Evolutionary conservation across 306 rosid genomes (phyloP).

Genomic region (Hippophae gyantsensis): DNA sequence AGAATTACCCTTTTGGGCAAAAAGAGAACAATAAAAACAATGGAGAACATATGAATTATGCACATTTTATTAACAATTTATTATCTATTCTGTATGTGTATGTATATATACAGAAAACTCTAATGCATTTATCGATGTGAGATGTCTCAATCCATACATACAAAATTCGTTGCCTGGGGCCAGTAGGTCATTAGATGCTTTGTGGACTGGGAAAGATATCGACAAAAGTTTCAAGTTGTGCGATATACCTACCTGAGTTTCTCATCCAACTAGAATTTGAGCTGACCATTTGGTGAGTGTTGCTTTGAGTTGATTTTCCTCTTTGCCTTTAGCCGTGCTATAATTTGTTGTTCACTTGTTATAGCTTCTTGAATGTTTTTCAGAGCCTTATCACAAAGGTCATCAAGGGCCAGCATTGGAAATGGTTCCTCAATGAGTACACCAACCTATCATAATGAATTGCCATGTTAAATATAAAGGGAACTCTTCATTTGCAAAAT

Average conservation of each 20-base stretch:
- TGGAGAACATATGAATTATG: too few species aligned
- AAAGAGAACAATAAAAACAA: too few species aligned
- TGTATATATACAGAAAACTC: too few species aligned
- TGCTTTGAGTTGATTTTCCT: slow-evolving; percentile 30
- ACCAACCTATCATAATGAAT: slow-evolving; percentile 53
- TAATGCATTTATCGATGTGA: too few species aligned
- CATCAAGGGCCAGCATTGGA: slow-evolving; percentile 81
- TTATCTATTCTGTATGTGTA: too few species aligned
- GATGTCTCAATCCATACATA: too few species aligned
- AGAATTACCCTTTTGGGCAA: too few species aligned
- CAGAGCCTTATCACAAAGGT: slow-evolving; percentile 46
- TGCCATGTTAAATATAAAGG: slow-evolving; percentile 1
- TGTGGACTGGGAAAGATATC: background rate
- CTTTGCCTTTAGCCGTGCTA: slow-evolving; percentile 39
- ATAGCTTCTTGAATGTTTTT: slow-evolving; percentile 55
- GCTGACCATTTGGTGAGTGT: slow-evolving; percentile 68
- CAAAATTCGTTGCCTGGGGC: too few species aligned
- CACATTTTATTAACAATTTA: too few species aligned
- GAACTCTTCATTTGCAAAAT: background rate
- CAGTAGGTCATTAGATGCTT: too few species aligned
- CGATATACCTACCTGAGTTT: background rate
- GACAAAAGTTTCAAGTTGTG: background rate
- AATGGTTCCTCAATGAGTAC: slow-evolving; percentile 96
- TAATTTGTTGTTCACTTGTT: slow-evolving; percentile 34
- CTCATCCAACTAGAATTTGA: slow-evolving; percentile 26